Percentiles rank a stretch among this genome's conserved stretches.
Evolutionary conservation across 495 filamentous ascomycete genomes (phyloP).

Genomic region (Echria macrotheca): DNA sequence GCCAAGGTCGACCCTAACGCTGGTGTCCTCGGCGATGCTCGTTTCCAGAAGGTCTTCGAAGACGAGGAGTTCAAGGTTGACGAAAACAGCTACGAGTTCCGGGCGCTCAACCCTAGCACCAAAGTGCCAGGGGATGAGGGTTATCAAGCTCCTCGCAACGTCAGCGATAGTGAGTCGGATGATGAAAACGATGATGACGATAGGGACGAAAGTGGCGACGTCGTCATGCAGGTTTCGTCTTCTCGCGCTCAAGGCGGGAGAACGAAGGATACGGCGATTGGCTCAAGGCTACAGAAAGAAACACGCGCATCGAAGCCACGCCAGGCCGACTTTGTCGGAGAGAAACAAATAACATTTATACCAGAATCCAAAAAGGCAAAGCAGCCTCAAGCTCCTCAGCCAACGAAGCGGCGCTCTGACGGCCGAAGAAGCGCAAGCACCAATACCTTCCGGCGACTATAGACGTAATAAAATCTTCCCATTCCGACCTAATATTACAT

Average conservation of each 20-base stretch:
- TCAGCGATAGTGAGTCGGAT: conserved; percentile 37
- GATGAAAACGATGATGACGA: conserved; percentile 30
- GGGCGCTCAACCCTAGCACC: conserved; percentile 78
- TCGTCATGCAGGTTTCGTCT: conserved; percentile 66
- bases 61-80: conserved; percentile 91
- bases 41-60: conserved; percentile 86
- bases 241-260: conserved; percentile 54
- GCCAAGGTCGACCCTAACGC: conserved; percentile 57
- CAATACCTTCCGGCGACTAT: conserved; percentile 63
- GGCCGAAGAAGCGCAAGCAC: conserved; percentile 66
- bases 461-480: conserved; percentile 26
- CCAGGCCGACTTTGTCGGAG: conserved; percentile 62
- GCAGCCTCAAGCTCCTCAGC: conserved; percentile 28
- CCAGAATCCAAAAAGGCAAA: conserved; percentile 54
- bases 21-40: conserved; percentile 69
- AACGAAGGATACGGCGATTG: conserved; percentile 60
- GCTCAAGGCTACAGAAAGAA: conserved; percentile 52
- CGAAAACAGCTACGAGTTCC: conserved; percentile 82
- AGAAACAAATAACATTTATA: conserved; percentile 80
- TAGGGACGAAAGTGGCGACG: too few relatives aligned
- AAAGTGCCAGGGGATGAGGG: conserved; percentile 26
- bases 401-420: conserved; percentile 37
- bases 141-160: conserved; percentile 15
- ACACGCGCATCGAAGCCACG: conserved; percentile 42
- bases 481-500: conserved; percentile 23